These are phyloP conservation scores for Tillandsia leiboldiana DNA, from an alignment of 176 grass and related monocot genomes.

Conservation along the genomic window DNA sequence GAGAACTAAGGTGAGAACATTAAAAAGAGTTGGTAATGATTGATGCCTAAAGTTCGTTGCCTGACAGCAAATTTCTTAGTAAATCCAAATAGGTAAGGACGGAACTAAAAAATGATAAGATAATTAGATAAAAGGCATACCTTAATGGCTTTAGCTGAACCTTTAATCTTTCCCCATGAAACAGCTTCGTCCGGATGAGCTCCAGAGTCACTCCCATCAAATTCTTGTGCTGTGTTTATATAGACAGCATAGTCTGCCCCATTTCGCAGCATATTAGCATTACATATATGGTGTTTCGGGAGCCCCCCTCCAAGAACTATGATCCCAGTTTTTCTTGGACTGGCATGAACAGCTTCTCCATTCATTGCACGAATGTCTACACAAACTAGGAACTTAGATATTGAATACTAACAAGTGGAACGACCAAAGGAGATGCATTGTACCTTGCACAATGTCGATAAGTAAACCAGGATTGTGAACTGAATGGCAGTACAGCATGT, in stretches of 20 bases:
- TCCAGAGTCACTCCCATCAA: conserved; percentile 96
- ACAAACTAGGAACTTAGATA: conserved; percentile 3
- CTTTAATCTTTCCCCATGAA: conserved; percentile 98
- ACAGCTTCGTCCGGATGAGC: conserved; percentile 87
- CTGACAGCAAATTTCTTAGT: background rate
- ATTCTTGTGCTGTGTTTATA: conserved; percentile 93
- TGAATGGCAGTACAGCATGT: conserved; percentile 92
- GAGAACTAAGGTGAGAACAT: no score
- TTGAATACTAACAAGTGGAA: background rate
- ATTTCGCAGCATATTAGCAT: conserved; percentile 97
- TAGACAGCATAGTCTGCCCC: conserved; percentile 93
- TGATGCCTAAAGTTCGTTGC: no score
- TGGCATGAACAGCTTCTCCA: conserved; percentile 80
- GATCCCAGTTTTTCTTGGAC: conserved; percentile 67
- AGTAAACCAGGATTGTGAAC: conserved; percentile 77
- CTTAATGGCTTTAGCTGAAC: conserved; percentile 80
- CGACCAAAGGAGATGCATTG: conserved; percentile 11
- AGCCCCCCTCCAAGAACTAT: conserved; percentile 87
- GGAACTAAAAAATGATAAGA: background rate
- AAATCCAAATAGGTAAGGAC: background rate
- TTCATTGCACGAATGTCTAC: conserved; percentile 84
- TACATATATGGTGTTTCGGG: conserved; percentile 94
- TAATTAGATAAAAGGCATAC: conserved; percentile 25
- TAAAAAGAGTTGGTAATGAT: no score
- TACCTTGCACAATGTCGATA: conserved; percentile 96